phyloP scores from a whole-genome alignment of 345 rosid genomes.

The Dimocarpus longan region DNA sequence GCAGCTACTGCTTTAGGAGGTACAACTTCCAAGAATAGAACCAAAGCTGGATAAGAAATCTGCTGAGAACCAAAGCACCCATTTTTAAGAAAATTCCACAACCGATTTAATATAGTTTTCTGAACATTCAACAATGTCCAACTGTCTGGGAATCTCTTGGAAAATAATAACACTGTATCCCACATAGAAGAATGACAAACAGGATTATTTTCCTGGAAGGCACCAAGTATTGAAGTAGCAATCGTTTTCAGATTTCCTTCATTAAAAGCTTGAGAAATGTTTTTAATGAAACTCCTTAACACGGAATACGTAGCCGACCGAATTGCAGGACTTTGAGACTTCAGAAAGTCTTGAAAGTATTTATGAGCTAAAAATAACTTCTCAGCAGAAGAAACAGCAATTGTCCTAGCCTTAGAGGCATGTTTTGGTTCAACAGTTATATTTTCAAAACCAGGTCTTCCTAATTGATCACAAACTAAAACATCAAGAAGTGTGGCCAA shows the following conservation, averaged over 20 bases:
- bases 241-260: conserved; percentile 64
- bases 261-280: conserved; percentile 66
- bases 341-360: conserved; percentile 74
- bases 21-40: conserved; percentile 66
- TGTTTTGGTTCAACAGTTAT: conserved; percentile 58
- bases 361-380: conserved; percentile 71
- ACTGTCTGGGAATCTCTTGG: conserved; percentile 75
- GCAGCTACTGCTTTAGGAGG: conserved; percentile 61
- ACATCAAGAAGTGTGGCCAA: conserved; percentile 88
- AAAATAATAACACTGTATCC: conserved; percentile 79
- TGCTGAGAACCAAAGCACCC: conserved; percentile 91
- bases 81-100: conserved; percentile 80
- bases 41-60: conserved; percentile 88
- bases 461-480: conserved; percentile 48
- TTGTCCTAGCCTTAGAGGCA: conserved; percentile 72
- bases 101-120: conserved; percentile 57
- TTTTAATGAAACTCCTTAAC: conserved; percentile 68
- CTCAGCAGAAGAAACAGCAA: conserved; percentile 73
- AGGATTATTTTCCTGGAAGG: conserved; percentile 87
- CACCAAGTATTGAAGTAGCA: conserved; percentile 76
- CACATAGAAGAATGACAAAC: conserved; percentile 89
- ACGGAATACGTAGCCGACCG: conserved; percentile 81
- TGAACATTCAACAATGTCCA: conserved; percentile 71
- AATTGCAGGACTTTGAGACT: conserved; percentile 67
- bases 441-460: conserved; percentile 64